A percentile compares a stretch with the other conserved stretches of the same genome.
Conservation (phyloP, 73 alveolate genomes). For the Durusdinium trenchii region DNA sequence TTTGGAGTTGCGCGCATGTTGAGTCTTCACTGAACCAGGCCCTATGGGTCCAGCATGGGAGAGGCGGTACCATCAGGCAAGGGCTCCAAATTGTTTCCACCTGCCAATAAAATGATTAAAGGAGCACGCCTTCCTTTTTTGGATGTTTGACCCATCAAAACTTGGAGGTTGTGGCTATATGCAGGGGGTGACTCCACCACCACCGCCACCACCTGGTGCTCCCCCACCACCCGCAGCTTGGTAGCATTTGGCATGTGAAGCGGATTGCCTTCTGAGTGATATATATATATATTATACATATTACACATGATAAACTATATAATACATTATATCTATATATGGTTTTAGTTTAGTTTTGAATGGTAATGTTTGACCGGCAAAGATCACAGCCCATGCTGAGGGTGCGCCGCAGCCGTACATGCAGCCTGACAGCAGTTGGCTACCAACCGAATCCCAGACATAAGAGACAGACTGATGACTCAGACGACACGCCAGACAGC, state of each 20-base stretch:
- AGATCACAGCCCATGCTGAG: no score
- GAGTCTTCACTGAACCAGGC: conserved; percentile 52
- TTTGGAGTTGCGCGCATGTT: background rate
- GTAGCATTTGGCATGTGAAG: background rate
- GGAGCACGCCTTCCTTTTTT: no score
- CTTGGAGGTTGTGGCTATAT: conserved; percentile 34
- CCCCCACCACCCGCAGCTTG: conserved; percentile 40
- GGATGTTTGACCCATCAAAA: no score
- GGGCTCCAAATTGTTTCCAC: no score
- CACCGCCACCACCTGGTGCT: background rate
- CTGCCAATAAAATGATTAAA: no score
- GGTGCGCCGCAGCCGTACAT: conserved; percentile 45
- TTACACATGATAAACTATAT: no score
- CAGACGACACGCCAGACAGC: background rate
- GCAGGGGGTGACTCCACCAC: conserved; percentile 38
- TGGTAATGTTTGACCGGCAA: no score
- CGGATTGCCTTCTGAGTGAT: background rate
- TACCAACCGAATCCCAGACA: background rate
- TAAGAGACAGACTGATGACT: background rate
- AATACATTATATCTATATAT: no score
- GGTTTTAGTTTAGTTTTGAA: background rate
- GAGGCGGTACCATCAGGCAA: conserved; percentile 69
- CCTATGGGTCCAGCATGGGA: conserved; percentile 95
- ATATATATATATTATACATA: no score
- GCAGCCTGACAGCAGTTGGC: background rate